Percentiles rank a stretch among this genome's conserved stretches.
phyloP scores from a whole-genome alignment of 23 red algal genomes.

The Gracilaria domingensis region DNA sequence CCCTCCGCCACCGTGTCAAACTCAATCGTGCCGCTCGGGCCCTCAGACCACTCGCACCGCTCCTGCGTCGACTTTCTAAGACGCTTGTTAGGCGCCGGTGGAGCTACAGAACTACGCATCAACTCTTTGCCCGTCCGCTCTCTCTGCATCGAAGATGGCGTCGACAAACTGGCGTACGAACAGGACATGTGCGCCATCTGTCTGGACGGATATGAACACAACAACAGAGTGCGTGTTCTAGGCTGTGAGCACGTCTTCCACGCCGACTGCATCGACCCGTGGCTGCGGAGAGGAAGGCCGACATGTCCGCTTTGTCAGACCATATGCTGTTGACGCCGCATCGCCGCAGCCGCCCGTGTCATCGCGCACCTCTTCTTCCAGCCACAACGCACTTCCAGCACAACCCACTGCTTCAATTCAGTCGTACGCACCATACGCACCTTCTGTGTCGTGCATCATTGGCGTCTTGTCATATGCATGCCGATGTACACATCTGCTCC shows the following conservation, averaged over 20 bases:
- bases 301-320: conserved; percentile 83
- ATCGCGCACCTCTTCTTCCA: neutral
- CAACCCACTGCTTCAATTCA: neutral
- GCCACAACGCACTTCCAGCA: too few relatives aligned
- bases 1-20: conserved; percentile 28
- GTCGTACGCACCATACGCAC: neutral
- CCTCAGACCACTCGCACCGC: conserved; percentile 43
- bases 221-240: conserved; percentile 77
- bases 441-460: neutral
- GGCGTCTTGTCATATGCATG: too few relatives aligned
- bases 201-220: conserved; percentile 75
- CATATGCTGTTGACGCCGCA: conserved; percentile 55
- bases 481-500: neutral
- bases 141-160: conserved; percentile 56
- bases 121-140: conserved; percentile 70
- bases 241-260: conserved; percentile 94
- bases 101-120: conserved; percentile 66
- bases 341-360: neutral
- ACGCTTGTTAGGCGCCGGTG: conserved; percentile 42
- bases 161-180: conserved; percentile 56
- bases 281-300: conserved; percentile 69
- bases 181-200: conserved; percentile 89
- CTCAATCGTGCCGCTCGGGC: conserved; percentile 50
- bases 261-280: conserved; percentile 85
- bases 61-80: conserved; percentile 73